Percentiles rank a stretch among this genome's conserved stretches.
Conservation (phyloP, 2,329 filamentous ascomycete species). For the Exophiala aquamarina region DNA sequence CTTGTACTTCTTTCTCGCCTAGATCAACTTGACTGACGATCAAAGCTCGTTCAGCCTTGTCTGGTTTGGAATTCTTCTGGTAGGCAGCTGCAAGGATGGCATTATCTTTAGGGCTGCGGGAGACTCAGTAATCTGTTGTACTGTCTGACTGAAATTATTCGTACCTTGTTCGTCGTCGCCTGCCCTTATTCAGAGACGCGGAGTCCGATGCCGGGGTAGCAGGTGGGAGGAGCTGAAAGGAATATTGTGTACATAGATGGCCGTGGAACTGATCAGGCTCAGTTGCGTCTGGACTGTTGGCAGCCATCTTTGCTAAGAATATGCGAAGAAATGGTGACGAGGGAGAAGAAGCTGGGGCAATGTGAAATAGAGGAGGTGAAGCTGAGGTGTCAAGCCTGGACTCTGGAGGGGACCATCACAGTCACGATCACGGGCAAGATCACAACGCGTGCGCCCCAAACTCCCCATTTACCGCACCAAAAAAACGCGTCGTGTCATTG, state of each 20-base stretch:
- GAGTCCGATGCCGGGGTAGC: background rate
- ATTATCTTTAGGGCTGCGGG: slow-evolving; percentile 77
- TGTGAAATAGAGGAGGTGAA: too few species aligned
- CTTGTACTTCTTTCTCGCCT: slow-evolving; percentile 95
- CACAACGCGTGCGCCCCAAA: too few species aligned
- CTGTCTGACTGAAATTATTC: background rate
- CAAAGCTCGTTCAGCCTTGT: slow-evolving; percentile 80
- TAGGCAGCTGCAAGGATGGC: slow-evolving; percentile 84
- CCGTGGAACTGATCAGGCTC: too few species aligned
- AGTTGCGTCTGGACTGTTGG: too few species aligned
- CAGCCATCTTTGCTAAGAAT: too few species aligned
- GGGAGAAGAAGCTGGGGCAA: too few species aligned
- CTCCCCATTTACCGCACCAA: too few species aligned
- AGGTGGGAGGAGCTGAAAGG: background rate
- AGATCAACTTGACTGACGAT: slow-evolving; percentile 84
- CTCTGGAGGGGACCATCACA: too few species aligned
- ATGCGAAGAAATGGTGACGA: too few species aligned
- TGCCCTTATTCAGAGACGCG: slow-evolving; percentile 13
- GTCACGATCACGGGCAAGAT: too few species aligned
- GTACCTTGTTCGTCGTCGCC: slow-evolving; percentile 27
- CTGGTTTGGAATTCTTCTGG: slow-evolving; percentile 80
- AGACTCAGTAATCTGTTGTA: slow-evolving; percentile 8
- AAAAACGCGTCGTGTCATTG: too few species aligned
- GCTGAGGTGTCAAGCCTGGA: too few species aligned
- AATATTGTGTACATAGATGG: background rate